Evolutionary conservation across 805 yeast species (phyloP), one percentile per base, ranked within the genome.

Genomic region (Ogataea corticis): DNA sequence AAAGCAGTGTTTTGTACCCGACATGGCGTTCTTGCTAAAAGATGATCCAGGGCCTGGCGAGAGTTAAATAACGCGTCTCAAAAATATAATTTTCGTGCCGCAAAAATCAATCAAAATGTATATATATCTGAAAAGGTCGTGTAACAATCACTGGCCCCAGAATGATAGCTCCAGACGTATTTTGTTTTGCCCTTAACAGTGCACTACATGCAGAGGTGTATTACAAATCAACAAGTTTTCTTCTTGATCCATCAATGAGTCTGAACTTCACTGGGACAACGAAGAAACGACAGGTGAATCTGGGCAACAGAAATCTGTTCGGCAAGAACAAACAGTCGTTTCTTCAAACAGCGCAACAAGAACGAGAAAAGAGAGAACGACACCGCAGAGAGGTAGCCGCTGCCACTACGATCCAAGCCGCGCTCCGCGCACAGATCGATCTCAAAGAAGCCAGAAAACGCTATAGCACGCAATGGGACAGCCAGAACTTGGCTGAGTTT

Each of bases 301-400:
- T 80, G 63, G 64, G 64, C 56, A 57, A 57, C 35, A 46, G 69
- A 17, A 48, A 45, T 13, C 48, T 60, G 18, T 14, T 42, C 7
- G 45, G 63, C 42, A 43, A 66, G 49, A 57, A 74, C 62, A 64
- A 71, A 48, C 55, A 69, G 45, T 62, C 75, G 54, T 70, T 75
- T 41, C 65, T 92, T n/a, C 78, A 76, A 46, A 80, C 77, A 51
- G 82, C 96, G 3, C 79, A 79, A 53, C 67, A 68, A 32, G 89
- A 87, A 49, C 72, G 97, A 32, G 74, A 72, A 46, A 75, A 74
- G 48, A 75, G 97, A 46, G 90, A 86, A 46, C 61, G 68, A 27
- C 74, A 68, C 13, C 72, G 87, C 17, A 56, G 61, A 12, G 75
- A 72, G 39, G 77, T 73, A 32, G 68, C 63, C 30, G 77, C 87